Conservation (phyloP, 768 basidiomycete species). For the Leccinum aurantiacum region DNA sequence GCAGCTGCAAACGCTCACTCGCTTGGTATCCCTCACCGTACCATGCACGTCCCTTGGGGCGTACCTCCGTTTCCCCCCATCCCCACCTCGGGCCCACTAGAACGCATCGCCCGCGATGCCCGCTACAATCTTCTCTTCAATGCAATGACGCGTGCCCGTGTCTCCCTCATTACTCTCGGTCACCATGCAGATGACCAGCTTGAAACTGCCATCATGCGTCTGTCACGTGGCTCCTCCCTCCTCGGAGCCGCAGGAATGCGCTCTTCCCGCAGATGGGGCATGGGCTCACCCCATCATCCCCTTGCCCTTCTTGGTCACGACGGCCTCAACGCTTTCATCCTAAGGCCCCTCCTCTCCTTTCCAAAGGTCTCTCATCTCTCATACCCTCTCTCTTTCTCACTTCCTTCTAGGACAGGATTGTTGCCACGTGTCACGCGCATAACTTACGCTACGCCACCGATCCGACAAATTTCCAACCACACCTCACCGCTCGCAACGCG, state of each 20-base stretch:
- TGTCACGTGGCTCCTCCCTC: constrained; percentile 54
- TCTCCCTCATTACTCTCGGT: constrained; percentile 56
- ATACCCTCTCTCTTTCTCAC: neutral
- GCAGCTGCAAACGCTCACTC: constrained; percentile 43
- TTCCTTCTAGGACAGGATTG: constrained; percentile 63
- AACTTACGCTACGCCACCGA: constrained; percentile 63
- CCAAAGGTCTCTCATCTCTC: constrained; percentile 51
- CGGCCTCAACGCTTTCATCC: constrained; percentile 68
- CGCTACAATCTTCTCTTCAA: constrained; percentile 55
- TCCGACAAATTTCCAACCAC: constrained; percentile 72
- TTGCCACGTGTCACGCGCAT: constrained; percentile 72
- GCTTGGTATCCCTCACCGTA: constrained; percentile 47
- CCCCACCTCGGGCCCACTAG: constrained; percentile 48
- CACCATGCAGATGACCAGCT: constrained; percentile 86
- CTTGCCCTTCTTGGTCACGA: constrained; percentile 46
- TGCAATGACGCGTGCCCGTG: constrained; percentile 40
- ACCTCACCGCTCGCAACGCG: constrained; percentile 69
- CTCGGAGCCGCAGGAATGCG: constrained; percentile 70
- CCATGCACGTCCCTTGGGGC: constrained; percentile 58
- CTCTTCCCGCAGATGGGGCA: constrained; percentile 69
- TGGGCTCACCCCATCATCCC: constrained; percentile 47
- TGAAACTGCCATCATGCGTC: constrained; percentile 75
- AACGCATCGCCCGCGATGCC: constrained; percentile 56
- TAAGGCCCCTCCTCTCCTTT: constrained; percentile 68
- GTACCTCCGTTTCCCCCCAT: constrained; percentile 46